phyloP scores from a whole-genome alignment of 805 yeast genomes.

The Myxozyma vanderwaltii region DNA sequence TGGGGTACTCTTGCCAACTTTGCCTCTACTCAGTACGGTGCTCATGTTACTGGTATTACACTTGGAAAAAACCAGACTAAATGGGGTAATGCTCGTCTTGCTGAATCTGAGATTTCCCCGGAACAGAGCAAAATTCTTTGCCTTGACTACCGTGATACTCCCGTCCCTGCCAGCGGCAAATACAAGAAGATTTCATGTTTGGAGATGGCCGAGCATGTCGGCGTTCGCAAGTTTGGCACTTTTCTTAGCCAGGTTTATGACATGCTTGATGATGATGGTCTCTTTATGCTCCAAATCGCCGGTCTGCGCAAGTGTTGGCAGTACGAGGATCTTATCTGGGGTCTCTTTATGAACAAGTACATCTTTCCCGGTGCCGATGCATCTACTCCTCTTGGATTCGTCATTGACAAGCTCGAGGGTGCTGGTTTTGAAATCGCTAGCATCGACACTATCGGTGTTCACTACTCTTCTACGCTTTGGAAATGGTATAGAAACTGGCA shows the following conservation, averaged over 20 bases:
- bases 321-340: conserved; percentile 92
- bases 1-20: conserved; percentile 92
- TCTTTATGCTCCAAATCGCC: conserved; percentile 83
- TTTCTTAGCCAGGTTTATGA: conserved; percentile 81
- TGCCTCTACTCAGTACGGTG: conserved; percentile 81
- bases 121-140: conserved; percentile 79
- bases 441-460: conserved; percentile 87
- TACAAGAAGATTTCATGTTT: conserved; percentile 87
- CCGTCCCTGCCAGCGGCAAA: conserved; percentile 60
- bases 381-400: conserved; percentile 87
- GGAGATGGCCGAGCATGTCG: conserved; percentile 97
- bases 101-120: conserved; percentile 64
- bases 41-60: conserved; percentile 85
- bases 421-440: conserved; percentile 84
- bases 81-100: conserved; percentile 76
- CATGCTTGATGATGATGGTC: conserved; percentile 88
- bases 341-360: conserved; percentile 92
- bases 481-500: conserved; percentile 96
- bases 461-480: conserved; percentile 88
- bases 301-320: conserved; percentile 93
- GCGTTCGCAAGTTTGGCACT: conserved; percentile 76
- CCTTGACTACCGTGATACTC: conserved; percentile 88
- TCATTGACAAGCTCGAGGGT: conserved; percentile 71
- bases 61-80: conserved; percentile 88
- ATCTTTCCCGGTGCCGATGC: conserved; percentile 98